These are phyloP conservation scores for Clarireedia paspali DNA, from an alignment of 2,329 filamentous ascomycete genomes.

Conservation along the genomic window DNA sequence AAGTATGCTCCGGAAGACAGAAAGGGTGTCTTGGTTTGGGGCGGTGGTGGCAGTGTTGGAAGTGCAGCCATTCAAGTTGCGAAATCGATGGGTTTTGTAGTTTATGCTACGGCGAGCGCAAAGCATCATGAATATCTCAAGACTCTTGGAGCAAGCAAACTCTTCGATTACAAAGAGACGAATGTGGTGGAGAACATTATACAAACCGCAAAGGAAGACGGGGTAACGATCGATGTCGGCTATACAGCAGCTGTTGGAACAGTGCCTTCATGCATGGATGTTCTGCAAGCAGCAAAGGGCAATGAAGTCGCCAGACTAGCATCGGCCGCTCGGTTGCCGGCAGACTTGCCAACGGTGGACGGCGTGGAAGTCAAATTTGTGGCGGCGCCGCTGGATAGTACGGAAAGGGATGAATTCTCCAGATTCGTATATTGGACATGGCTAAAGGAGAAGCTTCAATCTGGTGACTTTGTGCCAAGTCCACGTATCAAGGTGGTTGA, in stretches of 20 bases:
- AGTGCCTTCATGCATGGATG: conserved; percentile 36
- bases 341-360: conserved; percentile 27
- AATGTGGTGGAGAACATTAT: conserved; percentile 24
- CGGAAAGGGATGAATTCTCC: conserved; percentile 30
- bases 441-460: conserved; percentile 21
- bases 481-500: conserved; percentile 34
- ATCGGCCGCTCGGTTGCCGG: conserved; percentile 47
- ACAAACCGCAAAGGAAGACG: conserved; percentile 14
- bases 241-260: conserved; percentile 5
- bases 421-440: conserved; percentile 15
- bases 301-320: conserved; percentile 41
- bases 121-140: conserved; percentile 18
- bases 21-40: conserved; percentile 23
- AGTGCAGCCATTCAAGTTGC: conserved; percentile 36
- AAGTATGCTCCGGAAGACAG: conserved; percentile 2
- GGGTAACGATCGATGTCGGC: conserved; percentile 1
- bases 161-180: conserved; percentile 17
- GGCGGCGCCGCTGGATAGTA: conserved; percentile 39
- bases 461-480: conserved; percentile 26
- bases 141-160: conserved; percentile 12
- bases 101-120: conserved; percentile 30
- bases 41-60: conserved; percentile 16
- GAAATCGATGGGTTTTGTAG: conserved; percentile 32
- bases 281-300: conserved; percentile 44
- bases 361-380: conserved; percentile 23